phyloP scores from a whole-genome alignment of 306 rosid genomes.

The Fragaria iinumae region DNA sequence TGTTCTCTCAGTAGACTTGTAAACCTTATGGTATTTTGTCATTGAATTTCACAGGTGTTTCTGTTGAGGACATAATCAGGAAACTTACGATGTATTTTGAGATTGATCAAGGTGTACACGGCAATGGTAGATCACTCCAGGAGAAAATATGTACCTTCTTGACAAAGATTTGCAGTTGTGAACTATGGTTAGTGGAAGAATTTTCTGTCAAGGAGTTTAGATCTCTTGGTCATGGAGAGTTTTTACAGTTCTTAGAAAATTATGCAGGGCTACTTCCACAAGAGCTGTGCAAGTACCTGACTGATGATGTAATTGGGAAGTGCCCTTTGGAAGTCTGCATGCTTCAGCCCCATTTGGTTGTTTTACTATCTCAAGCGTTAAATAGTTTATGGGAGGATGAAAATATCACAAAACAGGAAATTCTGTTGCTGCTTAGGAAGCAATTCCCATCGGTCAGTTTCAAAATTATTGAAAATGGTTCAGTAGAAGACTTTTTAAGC shows the following conservation, averaged over 20 bases:
- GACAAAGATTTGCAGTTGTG: slow-evolving; percentile 67
- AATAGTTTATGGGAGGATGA: slow-evolving; percentile 58
- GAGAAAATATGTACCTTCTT: slow-evolving; percentile 41
- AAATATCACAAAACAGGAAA: slow-evolving; percentile 50
- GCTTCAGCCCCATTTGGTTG: slow-evolving; percentile 58
- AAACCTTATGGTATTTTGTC: slow-evolving; percentile 14
- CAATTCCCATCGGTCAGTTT: slow-evolving; percentile 74
- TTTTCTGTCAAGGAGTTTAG: slow-evolving; percentile 61
- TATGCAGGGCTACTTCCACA: slow-evolving; percentile 53
- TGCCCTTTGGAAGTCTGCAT: slow-evolving; percentile 56
- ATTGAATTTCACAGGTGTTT: slow-evolving; percentile 46
- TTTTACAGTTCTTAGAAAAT: slow-evolving; percentile 63
- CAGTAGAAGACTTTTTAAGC: slow-evolving; percentile 52
- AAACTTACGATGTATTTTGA: slow-evolving; percentile 58
- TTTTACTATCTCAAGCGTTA: slow-evolving; percentile 71
- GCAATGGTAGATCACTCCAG: slow-evolving; percentile 26
- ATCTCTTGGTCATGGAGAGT: slow-evolving; percentile 79
- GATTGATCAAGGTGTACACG: slow-evolving; percentile 39
- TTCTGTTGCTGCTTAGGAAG: slow-evolving; percentile 57
- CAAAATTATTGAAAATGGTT: slow-evolving; percentile 48
- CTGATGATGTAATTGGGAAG: slow-evolving; percentile 38
- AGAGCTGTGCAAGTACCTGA: slow-evolving; percentile 46
- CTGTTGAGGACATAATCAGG: slow-evolving; percentile 60
- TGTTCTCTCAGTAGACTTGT: slow-evolving; percentile 16
- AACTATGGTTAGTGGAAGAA: slow-evolving; percentile 70